These are phyloP conservation scores for Pleurostoma richardsiae DNA, from an alignment of 2,329 filamentous ascomycete genomes.

Conservation along the genomic window DNA sequence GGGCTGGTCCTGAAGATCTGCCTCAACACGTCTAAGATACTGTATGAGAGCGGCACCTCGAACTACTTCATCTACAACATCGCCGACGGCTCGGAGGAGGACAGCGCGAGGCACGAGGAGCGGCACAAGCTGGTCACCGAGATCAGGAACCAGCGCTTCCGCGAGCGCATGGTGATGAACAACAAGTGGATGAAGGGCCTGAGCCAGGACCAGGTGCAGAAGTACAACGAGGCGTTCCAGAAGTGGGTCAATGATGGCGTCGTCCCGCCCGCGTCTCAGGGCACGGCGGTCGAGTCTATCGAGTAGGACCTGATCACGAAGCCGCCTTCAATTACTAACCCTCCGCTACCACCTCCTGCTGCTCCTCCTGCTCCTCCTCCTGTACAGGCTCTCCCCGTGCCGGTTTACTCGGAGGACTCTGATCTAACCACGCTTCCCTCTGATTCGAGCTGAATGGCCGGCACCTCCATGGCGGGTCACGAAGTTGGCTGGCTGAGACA, in stretches of 20 bases:
- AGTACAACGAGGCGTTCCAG: slow-evolving; percentile 63
- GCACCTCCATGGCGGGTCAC: too few relatives aligned
- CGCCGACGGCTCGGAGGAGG: slow-evolving; percentile 62
- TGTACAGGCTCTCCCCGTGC: too few relatives aligned
- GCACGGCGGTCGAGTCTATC: background rate
- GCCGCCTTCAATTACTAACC: background rate
- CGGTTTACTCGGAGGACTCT: too few relatives aligned
- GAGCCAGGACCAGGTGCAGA: slow-evolving; percentile 71
- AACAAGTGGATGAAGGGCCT: slow-evolving; percentile 75
- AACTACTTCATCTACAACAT: slow-evolving; percentile 72
- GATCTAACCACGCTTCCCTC: too few relatives aligned
- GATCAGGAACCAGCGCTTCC: slow-evolving; percentile 44
- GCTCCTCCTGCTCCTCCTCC: too few relatives aligned
- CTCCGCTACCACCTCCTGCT: too few relatives aligned
- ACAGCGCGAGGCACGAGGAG: slow-evolving; percentile 53
- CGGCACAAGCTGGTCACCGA: slow-evolving; percentile 22
- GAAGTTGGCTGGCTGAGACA: too few relatives aligned
- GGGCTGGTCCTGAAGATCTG: slow-evolving; percentile 69
- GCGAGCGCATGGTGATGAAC: slow-evolving; percentile 79
- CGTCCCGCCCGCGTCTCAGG: background rate
- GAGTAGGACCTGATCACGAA: background rate
- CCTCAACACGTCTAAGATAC: slow-evolving; percentile 72
- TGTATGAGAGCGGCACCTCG: slow-evolving; percentile 66
- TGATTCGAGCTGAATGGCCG: too few relatives aligned
- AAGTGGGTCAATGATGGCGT: slow-evolving; percentile 47